phyloP scores from a whole-genome alignment of 805 yeast species.

The Wickerhamiella kurtzmanii region DNA sequence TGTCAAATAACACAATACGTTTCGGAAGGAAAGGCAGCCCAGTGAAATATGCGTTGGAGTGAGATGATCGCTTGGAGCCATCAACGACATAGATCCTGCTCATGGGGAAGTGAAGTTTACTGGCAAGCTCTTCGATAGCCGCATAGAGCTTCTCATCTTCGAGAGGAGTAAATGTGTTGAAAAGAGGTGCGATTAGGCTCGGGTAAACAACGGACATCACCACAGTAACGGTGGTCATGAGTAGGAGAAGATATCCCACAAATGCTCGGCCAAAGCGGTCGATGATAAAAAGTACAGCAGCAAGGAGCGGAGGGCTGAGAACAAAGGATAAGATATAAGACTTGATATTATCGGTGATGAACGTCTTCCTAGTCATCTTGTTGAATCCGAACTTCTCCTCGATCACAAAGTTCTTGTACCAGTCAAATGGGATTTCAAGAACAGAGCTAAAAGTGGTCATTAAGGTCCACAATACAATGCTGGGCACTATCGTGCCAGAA shows the following conservation, averaged over 20 bases:
- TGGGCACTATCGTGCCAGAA: slow-evolving; percentile 52
- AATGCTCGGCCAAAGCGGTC: slow-evolving; percentile 68
- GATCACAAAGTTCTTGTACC: slow-evolving; percentile 70
- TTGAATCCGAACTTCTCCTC: slow-evolving; percentile 92
- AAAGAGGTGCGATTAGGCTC: slow-evolving; percentile 77
- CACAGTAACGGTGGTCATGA: slow-evolving; percentile 58
- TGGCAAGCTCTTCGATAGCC: slow-evolving; percentile 69
- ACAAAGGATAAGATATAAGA: slow-evolving; percentile 37
- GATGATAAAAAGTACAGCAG: slow-evolving; percentile 67
- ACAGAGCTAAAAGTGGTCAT: slow-evolving; percentile 18
- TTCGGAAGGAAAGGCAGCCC: slow-evolving; percentile 90
- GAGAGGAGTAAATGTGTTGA: slow-evolving; percentile 81
- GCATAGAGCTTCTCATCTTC: slow-evolving; percentile 78
- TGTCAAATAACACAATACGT: slow-evolving; percentile 87
- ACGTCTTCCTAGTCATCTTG: slow-evolving; percentile 59
- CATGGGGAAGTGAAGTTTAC: slow-evolving; percentile 68
- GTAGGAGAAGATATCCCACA: slow-evolving; percentile 63
- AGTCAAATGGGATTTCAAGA: slow-evolving; percentile 47
- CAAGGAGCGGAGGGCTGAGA: slow-evolving; percentile 60
- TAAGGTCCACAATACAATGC: slow-evolving; percentile 48
- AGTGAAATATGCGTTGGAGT: slow-evolving; percentile 90
- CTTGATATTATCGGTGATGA: slow-evolving; percentile 64
- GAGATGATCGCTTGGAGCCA: slow-evolving; percentile 93
- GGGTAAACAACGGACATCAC: slow-evolving; percentile 67
- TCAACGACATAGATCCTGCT: slow-evolving; percentile 78